Conservation (phyloP, 495 filamentous ascomycete genomes). For the Penicillium pancosmium region DNA sequence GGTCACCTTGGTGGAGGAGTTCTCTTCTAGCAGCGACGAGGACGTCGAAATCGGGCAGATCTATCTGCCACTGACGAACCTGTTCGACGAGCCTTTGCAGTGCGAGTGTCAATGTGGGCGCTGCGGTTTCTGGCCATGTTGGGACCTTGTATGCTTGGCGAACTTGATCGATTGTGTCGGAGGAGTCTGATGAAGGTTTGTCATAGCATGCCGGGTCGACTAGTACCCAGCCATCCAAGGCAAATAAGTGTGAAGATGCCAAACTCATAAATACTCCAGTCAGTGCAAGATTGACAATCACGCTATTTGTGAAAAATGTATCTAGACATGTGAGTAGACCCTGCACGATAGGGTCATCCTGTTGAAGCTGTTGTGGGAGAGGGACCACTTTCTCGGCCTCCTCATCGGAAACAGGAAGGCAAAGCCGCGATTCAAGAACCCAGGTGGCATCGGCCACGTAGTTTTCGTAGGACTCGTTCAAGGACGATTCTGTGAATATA, state of each 20-base stretch:
- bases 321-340: conserved; percentile 69
- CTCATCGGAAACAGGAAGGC: conserved; percentile 32
- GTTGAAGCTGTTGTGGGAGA: conserved; percentile 51
- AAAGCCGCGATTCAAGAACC: conserved; percentile 74
- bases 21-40: conserved; percentile 70
- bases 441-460: conserved; percentile 79
- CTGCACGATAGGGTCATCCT: conserved; percentile 76
- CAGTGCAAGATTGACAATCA: conserved; percentile 84
- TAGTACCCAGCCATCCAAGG: conserved; percentile 87
- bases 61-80: conserved; percentile 64
- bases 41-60: conserved; percentile 75
- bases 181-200: conserved; percentile 1
- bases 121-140: conserved; percentile 39
- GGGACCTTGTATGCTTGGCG: conserved; percentile 39
- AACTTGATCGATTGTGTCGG: conserved; percentile 29
- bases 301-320: conserved; percentile 83
- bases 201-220: conserved; percentile 62
- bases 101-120: conserved; percentile 43
- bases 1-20: conserved; percentile 40
- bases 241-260: conserved; percentile 78
- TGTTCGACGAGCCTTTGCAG: conserved; percentile 61
- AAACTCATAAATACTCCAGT: conserved; percentile 83
- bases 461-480: conserved; percentile 79
- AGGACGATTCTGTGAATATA: conserved; percentile 69
- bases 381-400: conserved; percentile 28